Conservation (phyloP, 2,329 filamentous ascomycete genomes). For the Fusarium torreyae region DNA sequence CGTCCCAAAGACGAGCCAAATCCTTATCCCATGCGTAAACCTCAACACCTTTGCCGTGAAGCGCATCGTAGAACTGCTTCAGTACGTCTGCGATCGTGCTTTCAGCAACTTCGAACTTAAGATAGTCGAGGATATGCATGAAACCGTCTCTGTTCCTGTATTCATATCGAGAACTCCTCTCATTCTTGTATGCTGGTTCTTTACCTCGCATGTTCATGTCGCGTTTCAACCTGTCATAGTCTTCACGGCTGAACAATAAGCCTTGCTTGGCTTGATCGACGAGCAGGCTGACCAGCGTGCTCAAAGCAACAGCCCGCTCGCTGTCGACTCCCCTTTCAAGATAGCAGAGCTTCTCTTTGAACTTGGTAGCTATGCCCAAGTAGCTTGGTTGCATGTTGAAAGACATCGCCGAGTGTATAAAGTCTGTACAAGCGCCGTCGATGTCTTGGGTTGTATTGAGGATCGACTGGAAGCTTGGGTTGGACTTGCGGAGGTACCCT, state of each 20-base stretch:
- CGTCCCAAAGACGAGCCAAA: conserved; percentile 53
- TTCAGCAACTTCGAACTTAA: conserved; percentile 70
- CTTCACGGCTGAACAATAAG: conserved; percentile 60
- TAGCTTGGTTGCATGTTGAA: conserved; percentile 72
- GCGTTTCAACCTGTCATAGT: conserved; percentile 23
- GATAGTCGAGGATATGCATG: conserved; percentile 72
- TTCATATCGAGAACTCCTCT: conserved; percentile 47
- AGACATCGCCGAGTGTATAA: conserved; percentile 67
- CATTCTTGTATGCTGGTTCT: conserved; percentile 63
- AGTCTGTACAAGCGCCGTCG: conserved; percentile 55
- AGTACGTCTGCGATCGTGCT: conserved; percentile 58
- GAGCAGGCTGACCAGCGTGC: conserved; percentile 66
- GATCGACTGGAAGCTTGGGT: conserved; percentile 63
- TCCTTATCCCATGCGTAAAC: conserved; percentile 57
- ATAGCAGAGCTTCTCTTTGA: conserved; percentile 76
- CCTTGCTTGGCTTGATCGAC: conserved; percentile 73
- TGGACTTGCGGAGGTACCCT: conserved; percentile 66
- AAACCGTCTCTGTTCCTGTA: conserved; percentile 41
- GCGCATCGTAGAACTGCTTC: conserved; percentile 49
- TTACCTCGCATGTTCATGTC: conserved; percentile 46
- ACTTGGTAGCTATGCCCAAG: conserved; percentile 75
- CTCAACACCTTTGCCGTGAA: conserved; percentile 28
- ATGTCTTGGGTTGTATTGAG: conserved; percentile 51
- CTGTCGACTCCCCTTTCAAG: conserved; percentile 65
- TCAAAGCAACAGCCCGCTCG: conserved; percentile 63